Conservation (phyloP, 805 yeast genomes). For the Saccharomycopsis fodiens region DNA sequence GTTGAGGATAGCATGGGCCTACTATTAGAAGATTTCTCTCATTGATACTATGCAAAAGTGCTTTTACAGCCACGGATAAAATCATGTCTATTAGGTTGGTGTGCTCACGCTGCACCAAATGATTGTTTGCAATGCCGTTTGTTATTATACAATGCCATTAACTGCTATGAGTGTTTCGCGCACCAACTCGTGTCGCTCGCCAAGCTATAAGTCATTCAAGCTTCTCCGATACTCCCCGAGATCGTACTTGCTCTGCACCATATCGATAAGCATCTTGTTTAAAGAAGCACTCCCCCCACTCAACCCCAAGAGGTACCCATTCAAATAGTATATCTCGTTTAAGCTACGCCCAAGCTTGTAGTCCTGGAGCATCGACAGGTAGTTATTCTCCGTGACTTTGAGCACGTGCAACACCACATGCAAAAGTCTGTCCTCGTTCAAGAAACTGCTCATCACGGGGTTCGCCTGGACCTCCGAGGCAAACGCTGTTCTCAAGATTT, state of each 20-base stretch:
- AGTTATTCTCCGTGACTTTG: constrained; percentile 45
- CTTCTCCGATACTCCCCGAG: not conserved
- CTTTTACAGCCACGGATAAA: no score
- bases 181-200: no score
- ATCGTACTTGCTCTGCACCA: constrained; percentile 15
- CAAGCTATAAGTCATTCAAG: not conserved
- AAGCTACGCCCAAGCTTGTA: constrained; percentile 34
- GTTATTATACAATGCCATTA: no score
- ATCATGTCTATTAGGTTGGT: no score
- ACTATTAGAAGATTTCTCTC: not conserved
- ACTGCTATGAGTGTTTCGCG: no score
- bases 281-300: constrained; percentile 36
- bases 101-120: no score
- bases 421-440: constrained; percentile 30
- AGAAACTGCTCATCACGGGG: constrained; percentile 20
- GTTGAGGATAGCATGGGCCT: no score
- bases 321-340: constrained; percentile 77
- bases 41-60: not conserved
- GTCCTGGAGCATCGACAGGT: constrained; percentile 51
- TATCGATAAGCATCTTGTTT: constrained; percentile 10
- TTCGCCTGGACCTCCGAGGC: constrained; percentile 28
- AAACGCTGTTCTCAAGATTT: constrained; percentile 32
- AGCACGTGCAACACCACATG: constrained; percentile 36
- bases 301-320: constrained; percentile 63
- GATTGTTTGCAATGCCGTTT: no score